Base-by-base conservation (phyloP, 805 yeast genomes). In the Vanderwaltozyma polyspora region DNA sequence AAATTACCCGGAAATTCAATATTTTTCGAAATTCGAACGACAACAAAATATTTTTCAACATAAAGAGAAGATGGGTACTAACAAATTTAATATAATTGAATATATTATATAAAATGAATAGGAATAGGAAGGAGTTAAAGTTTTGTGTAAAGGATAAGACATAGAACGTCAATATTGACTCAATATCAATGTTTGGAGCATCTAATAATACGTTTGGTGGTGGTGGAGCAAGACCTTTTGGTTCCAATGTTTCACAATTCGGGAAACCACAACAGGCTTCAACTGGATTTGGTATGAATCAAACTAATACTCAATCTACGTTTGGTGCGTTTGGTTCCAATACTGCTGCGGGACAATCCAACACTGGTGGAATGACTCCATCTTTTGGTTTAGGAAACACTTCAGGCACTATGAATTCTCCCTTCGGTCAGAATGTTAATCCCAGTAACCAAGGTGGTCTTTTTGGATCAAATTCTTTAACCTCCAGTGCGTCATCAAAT, bases 271-370 rank as follows among this genome's bases (percentile, higher is more conserved):
- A 40, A 45, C 51, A 43, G 24, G 13, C 32, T 12, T 26, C 48
- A 19, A 36, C 68, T 9, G 62, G 69, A n/a, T 71, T 72, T 46
- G 63, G 69, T 14, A 39, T 51, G 32, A 51, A 48, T 31, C 52
- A 45, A 19, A 45, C 54, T 5, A 42, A 42, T 16, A 23, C 41
- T 13, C 30, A 42, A 29, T 15, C 37, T 19, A 15, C 11, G 14
- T 18, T 31, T 31, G 26, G 34, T 18, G 48, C 68, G 22, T 69
- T 71, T 49, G 73, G 74, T 18, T 35, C 49, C 14, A 55, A 41
- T 42, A 46, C 50, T 36, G 47, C 43, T 2, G 38, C 48, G 24
- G 51, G 48, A 16, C 44, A 56, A 12, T 42, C 33, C 31, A 42
- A 45, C 1, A 37, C 43, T 37, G 42, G 45, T 16, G 14, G 14